phyloP scores from a whole-genome alignment of 1,284 basidiomycete species.

The Takashimella koratensis region DNA sequence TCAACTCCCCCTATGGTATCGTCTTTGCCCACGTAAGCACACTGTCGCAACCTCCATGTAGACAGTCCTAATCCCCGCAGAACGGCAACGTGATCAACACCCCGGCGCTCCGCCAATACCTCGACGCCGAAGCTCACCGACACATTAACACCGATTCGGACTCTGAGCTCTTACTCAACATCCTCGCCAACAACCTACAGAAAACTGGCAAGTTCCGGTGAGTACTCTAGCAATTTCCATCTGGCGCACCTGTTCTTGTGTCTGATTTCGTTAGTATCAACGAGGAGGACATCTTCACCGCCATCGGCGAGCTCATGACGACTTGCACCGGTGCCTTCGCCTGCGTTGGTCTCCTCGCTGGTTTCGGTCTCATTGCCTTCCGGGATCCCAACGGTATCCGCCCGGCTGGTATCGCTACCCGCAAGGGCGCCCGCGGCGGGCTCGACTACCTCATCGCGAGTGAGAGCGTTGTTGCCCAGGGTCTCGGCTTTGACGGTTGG shows the following conservation, averaged over 20 bases:
- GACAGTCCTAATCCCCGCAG: conserved; percentile 55
- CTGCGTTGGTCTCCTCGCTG: conserved; percentile 96
- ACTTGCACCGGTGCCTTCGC: conserved; percentile 92
- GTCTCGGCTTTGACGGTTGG: conserved; percentile 85
- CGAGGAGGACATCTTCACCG: conserved; percentile 98
- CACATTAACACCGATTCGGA: conserved; percentile 99
- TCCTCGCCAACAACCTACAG: conserved; percentile 96
- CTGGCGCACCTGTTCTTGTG: neutral
- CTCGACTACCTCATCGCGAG: conserved; percentile 88
- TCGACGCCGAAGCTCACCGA: conserved; percentile 94
- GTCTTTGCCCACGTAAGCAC: conserved; percentile 88
- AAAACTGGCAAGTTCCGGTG: conserved; percentile 94
- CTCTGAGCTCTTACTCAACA: conserved; percentile 94
- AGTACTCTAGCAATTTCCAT: conserved; percentile 2
- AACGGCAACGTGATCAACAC: conserved; percentile 99
- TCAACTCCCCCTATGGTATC: conserved; percentile 93
- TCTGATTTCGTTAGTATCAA: conserved; percentile 61
- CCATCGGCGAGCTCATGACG: conserved; percentile 83
- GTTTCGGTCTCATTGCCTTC: conserved; percentile 98
- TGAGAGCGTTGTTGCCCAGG: conserved; percentile 95
- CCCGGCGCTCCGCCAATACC: conserved; percentile 73
- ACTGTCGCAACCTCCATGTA: too few species aligned
- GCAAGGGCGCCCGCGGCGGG: conserved; percentile 54
- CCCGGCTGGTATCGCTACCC: conserved; percentile 76
- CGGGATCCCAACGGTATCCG: conserved; percentile 98